phyloP scores from a whole-genome alignment of 169 alveolate species.

The Miamiensis avidus region DNA sequence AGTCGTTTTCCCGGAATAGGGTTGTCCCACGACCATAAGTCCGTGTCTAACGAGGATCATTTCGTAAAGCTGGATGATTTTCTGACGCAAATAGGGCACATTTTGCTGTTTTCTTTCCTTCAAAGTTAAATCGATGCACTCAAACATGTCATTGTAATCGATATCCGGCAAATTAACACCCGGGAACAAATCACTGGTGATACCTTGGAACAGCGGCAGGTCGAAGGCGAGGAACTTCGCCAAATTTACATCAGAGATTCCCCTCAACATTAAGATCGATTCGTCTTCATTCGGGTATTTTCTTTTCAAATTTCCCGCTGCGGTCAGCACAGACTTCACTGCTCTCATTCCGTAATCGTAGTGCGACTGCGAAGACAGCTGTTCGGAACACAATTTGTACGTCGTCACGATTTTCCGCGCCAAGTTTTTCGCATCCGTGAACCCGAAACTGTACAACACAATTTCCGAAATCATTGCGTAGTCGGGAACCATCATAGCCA shows the following conservation, averaged over 20 bases:
- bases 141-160: conserved; percentile 54
- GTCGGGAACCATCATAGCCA: conserved; percentile 91
- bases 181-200: conserved; percentile 76
- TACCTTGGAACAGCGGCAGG: conserved; percentile 79
- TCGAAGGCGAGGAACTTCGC: conserved; percentile 77
- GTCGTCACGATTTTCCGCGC: conserved; percentile 86
- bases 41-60: conserved; percentile 82
- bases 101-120: conserved; percentile 51
- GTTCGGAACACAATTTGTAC: conserved; percentile 86
- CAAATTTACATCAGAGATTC: conserved; percentile 72
- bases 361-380: conserved; percentile 81
- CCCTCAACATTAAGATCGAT: conserved; percentile 74
- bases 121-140: conserved; percentile 38
- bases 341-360: conserved; percentile 92
- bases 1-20: conserved; percentile 74
- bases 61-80: conserved; percentile 77
- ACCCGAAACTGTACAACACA: conserved; percentile 85
- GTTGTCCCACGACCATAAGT: conserved; percentile 80
- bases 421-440: conserved; percentile 78
- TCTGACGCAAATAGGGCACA: conserved; percentile 58
- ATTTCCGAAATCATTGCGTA: conserved; percentile 84
- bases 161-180: conserved; percentile 61
- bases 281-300: conserved; percentile 72
- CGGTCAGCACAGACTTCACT: conserved; percentile 85
- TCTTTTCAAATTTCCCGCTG: conserved; percentile 86